These are phyloP conservation scores for Xylaria scruposa DNA, from an alignment of 495 filamentous ascomycete species.

Conservation along the genomic window DNA sequence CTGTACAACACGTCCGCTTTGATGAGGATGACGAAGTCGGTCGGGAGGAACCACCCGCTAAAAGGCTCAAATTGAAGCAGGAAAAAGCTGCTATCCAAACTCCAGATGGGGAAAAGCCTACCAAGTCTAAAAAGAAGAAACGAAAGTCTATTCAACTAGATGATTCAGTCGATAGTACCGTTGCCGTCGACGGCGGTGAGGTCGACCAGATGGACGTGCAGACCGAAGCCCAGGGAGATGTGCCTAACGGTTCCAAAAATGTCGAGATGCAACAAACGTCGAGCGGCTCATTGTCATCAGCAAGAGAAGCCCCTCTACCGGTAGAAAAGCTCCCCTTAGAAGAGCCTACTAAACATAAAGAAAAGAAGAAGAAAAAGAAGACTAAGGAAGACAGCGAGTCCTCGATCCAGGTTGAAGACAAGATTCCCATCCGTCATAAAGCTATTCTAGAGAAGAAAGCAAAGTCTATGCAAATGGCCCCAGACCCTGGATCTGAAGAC, in stretches of 20 bases:
- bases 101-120: constrained; percentile 32
- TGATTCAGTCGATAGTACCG: background rate
- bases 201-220: background rate
- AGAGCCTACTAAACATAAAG: constrained; percentile 31
- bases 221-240: background rate
- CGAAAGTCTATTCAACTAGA: constrained; percentile 15
- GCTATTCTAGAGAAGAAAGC: constrained; percentile 56
- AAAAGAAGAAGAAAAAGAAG: constrained; percentile 49
- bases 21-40: constrained; percentile 26
- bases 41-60: constrained; percentile 30
- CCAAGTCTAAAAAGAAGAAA: constrained; percentile 39
- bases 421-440: constrained; percentile 48
- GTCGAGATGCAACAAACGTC: background rate
- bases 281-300: background rate
- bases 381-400: constrained; percentile 24
- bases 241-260: background rate
- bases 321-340: background rate
- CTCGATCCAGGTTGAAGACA: constrained; percentile 29
- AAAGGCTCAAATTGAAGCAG: constrained; percentile 35
- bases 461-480: constrained; percentile 50
- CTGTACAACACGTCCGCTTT: constrained; percentile 36
- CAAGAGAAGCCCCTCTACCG: background rate
- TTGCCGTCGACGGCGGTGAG: background rate
- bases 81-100: constrained; percentile 18
- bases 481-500: constrained; percentile 39